Evolutionary conservation across 2,329 filamentous ascomycete species (phyloP), one percentile per base, ranked within the genome.

Genomic region (Alternaria gaisen): DNA sequence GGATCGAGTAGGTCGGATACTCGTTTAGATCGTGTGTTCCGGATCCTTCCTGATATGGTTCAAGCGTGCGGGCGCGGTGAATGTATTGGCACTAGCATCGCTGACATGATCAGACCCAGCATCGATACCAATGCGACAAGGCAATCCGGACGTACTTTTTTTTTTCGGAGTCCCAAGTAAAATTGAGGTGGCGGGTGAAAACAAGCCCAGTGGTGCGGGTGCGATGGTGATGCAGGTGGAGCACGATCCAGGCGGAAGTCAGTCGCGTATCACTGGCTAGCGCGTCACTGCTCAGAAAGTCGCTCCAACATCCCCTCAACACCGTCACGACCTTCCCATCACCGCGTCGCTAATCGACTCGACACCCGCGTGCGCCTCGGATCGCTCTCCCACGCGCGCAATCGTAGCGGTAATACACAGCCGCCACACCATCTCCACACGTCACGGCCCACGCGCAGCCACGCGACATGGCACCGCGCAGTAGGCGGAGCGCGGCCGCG

Each of bases 381-480:
- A 44, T 26, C 24, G 38, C 32, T 53, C 46, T 14, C 38, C 14
- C 12, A 54, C 56, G 57, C 62, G 57, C 55, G 30, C 44, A 64
- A 34, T 32, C 44, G 40, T 20, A 53, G 20, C 30, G 12, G 22
- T n/a, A 22, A 18, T n/a, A 18, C 8, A 42, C 11, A 32, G 6
- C 18, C 18, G 20, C 16, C 28, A 22, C 28, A 47, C 38, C 52
- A 41, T 34, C 42, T 40, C 18, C 34, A 43, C 57, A 50, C 53
- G 42, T 51, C 40, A 52, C 47, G 11, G 40, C 34, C 40, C 34
- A 71, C 73, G 71, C 73, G 71, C 71, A 61, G 61, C 65, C 66
- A 76, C 74, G 71, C 75, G 72, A 69, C 57, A 78, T 78, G 76
- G 75, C 75, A 54, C 72, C 75, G 68, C 76, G 77, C 68, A 78